These are phyloP conservation scores for Tricholoma matsutake DNA, from an alignment of 768 basidiomycete genomes.

Conservation along the genomic window DNA sequence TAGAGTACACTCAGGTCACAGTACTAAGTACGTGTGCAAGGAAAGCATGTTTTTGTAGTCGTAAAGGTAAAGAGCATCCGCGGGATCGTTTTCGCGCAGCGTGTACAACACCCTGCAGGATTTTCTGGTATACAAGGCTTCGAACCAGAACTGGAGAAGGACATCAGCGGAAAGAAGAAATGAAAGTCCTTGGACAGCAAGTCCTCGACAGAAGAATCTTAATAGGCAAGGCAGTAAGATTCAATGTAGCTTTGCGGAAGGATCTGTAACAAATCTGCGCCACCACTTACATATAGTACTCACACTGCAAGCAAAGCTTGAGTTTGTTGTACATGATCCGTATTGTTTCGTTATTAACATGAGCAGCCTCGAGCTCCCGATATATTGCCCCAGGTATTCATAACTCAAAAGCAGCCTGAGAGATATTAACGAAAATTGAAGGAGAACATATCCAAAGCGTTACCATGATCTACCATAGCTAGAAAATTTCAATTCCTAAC, in stretches of 20 bases:
- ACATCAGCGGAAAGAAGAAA: neutral
- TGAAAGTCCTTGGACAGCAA: neutral
- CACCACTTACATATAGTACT: neutral
- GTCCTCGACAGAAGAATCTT: neutral
- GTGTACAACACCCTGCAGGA: neutral
- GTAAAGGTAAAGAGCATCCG: neutral
- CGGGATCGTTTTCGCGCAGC: neutral
- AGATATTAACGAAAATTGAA: too few species aligned
- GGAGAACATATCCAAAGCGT: too few species aligned
- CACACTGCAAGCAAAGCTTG: neutral
- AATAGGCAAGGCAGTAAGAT: slow-evolving; percentile 4
- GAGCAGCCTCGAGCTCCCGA: too few species aligned
- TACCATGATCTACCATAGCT: too few species aligned
- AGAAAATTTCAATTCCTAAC: too few species aligned
- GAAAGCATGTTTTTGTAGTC: neutral
- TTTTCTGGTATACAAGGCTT: neutral
- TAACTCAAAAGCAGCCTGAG: too few species aligned
- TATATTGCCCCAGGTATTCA: too few species aligned
- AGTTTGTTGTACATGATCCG: neutral
- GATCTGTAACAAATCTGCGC: neutral
- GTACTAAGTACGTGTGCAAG: neutral
- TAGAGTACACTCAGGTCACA: neutral
- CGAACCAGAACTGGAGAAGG: neutral
- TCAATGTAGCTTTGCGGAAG: neutral
- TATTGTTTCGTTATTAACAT: neutral